These are phyloP conservation scores for Graphium sp. DNA, from an alignment of 2,329 filamentous ascomycete genomes.

Conservation along the genomic window DNA sequence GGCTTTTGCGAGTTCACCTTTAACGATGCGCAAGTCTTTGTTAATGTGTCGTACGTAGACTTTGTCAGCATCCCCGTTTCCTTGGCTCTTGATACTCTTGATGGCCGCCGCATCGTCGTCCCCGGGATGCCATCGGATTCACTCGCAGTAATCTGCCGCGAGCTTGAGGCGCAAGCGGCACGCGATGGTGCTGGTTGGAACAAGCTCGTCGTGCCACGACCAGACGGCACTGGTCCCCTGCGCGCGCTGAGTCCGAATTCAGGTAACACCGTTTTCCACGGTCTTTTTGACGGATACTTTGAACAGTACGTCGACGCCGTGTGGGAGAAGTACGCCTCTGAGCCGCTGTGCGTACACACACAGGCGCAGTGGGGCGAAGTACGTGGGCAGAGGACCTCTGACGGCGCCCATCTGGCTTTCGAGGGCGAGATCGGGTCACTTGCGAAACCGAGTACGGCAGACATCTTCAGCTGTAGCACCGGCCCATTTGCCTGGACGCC, in stretches of 20 bases:
- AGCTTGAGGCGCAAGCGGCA: constrained; percentile 25
- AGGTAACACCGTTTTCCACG: constrained; percentile 20
- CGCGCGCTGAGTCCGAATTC: constrained; percentile 37
- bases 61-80: constrained; percentile 53
- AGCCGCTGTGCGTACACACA: constrained; percentile 32
- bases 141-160: constrained; percentile 24
- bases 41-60: constrained; percentile 60
- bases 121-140: constrained; percentile 29
- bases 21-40: constrained; percentile 42
- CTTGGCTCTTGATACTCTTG: constrained; percentile 29
- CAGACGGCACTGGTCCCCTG: constrained; percentile 19
- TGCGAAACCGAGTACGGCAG: constrained; percentile 24
- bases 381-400: constrained; percentile 20
- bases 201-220: constrained; percentile 26
- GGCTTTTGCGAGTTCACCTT: constrained; percentile 55
- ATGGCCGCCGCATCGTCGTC: constrained; percentile 25
- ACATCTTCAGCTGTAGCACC: constrained; percentile 35
- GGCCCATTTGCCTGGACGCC: constrained; percentile 35
- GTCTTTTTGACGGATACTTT: constrained; percentile 32
- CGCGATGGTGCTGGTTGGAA: constrained; percentile 32
- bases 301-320: constrained; percentile 29
- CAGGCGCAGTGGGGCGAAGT: constrained; percentile 33
- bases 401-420: constrained; percentile 20
- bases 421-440: constrained; percentile 19
- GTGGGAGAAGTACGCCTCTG: constrained; percentile 28